Conservation (phyloP, 305 asterid genomes). For the Rubia balearica region DNA sequence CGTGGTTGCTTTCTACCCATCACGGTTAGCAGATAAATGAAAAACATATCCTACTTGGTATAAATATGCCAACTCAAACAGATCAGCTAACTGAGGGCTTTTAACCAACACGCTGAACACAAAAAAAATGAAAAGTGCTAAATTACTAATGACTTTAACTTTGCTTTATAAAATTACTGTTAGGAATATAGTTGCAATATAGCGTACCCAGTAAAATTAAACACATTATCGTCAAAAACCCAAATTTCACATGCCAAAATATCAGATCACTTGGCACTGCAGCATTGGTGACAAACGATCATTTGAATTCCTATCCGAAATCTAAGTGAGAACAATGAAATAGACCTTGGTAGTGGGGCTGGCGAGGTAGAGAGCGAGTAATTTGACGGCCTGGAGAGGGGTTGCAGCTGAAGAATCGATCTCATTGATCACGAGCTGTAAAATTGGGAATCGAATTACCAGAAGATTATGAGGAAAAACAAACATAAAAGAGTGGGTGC, state of each 20-base stretch:
- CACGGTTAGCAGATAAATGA: neutral
- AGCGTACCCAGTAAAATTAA: neutral
- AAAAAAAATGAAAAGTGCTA: neutral
- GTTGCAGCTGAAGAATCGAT: constrained; percentile 92
- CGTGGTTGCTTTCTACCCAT: neutral
- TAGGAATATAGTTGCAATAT: neutral
- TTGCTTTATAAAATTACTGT: neutral
- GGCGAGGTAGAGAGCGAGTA: constrained; percentile 72
- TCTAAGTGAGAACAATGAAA: neutral
- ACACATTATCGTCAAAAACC: neutral
- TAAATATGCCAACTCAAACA: neutral
- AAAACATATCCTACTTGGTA: neutral
- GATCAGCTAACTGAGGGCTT: neutral
- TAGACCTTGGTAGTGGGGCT: constrained; percentile 67
- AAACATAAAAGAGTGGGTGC: constrained; percentile 11
- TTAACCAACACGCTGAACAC: neutral
- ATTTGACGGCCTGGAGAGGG: constrained; percentile 92
- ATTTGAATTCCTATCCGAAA: neutral
- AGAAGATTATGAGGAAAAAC: neutral
- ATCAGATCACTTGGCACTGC: constrained; percentile 8
- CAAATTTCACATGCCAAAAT: constrained; percentile 4
- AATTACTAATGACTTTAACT: neutral
- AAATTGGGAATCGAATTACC: constrained; percentile 2
- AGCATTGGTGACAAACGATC: neutral
- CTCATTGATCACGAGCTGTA: constrained; percentile 82